phyloP scores from a whole-genome alignment of 768 basidiomycete species.

The Suillus hirtellus region DNA sequence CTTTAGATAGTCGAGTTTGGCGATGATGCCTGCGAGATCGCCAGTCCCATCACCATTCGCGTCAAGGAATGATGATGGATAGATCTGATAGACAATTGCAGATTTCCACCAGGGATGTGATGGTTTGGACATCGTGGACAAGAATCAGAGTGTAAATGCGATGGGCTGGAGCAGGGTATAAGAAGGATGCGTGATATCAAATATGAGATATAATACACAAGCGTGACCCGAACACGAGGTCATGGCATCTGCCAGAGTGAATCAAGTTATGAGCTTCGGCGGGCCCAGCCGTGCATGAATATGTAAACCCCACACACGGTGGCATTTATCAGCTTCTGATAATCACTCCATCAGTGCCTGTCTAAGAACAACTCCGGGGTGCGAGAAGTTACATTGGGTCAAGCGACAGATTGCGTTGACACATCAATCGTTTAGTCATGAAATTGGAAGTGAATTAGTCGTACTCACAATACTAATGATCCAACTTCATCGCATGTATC shows the following conservation, averaged over 20 bases:
- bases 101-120: slow-evolving; percentile 57
- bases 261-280: not conserved
- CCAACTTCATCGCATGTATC: not conserved
- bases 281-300: not conserved
- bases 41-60: slow-evolving; percentile 72
- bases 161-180: not conserved
- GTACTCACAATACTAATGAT: not conserved
- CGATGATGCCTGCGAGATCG: slow-evolving; percentile 64
- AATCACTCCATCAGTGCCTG: not conserved
- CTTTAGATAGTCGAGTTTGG: slow-evolving; percentile 68
- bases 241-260: not conserved
- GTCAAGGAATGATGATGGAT: slow-evolving; percentile 69
- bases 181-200: not conserved
- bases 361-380: not conserved
- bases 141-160: slow-evolving; percentile 1
- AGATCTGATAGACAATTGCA: slow-evolving; percentile 65
- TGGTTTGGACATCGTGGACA: not conserved
- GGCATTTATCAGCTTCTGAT: not conserved
- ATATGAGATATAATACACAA: not conserved
- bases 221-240: not conserved
- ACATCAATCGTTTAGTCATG: not conserved
- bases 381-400: not conserved
- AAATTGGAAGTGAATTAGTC: not conserved
- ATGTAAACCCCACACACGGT: not conserved
- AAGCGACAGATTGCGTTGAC: not conserved